Conservation (phyloP, 306 rosid species). For the Purshia tridentata region DNA sequence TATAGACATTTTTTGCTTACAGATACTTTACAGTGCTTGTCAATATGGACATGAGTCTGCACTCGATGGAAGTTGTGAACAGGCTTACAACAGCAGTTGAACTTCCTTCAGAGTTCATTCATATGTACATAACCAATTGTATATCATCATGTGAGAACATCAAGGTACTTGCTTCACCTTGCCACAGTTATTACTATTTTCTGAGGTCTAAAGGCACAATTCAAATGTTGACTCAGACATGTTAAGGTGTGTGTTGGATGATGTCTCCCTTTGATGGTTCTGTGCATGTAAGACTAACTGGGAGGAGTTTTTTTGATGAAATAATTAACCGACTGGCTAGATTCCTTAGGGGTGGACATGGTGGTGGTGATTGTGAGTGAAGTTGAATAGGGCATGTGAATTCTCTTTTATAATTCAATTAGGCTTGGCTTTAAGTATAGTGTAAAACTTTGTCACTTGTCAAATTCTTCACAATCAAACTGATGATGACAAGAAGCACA, state of each 20-base stretch:
- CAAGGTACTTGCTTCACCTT: slow-evolving; percentile 53
- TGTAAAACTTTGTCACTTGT: neutral
- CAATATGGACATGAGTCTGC: slow-evolving; percentile 99
- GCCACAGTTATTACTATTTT: neutral
- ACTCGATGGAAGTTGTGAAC: slow-evolving; percentile 99
- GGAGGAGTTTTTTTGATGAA: neutral
- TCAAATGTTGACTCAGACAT: neutral
- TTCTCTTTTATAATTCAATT: neutral
- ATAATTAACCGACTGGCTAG: neutral
- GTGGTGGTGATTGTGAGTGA: neutral
- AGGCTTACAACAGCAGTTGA: slow-evolving; percentile 96
- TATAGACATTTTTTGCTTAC: slow-evolving; percentile 40
- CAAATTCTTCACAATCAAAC: neutral
- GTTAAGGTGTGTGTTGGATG: neutral
- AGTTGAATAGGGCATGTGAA: neutral
- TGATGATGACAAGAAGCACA: too few species aligned
- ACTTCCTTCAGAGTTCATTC: slow-evolving; percentile 92
- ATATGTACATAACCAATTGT: slow-evolving; percentile 93
- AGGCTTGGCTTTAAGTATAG: neutral
- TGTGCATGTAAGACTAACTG: too few species aligned
- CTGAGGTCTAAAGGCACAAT: neutral
- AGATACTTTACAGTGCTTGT: slow-evolving; percentile 98
- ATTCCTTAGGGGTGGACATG: neutral
- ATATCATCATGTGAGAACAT: slow-evolving; percentile 96
- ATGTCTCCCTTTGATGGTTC: neutral